Base-by-base conservation (phyloP, 129 eudicot species). In the Sambucus nigra region DNA sequence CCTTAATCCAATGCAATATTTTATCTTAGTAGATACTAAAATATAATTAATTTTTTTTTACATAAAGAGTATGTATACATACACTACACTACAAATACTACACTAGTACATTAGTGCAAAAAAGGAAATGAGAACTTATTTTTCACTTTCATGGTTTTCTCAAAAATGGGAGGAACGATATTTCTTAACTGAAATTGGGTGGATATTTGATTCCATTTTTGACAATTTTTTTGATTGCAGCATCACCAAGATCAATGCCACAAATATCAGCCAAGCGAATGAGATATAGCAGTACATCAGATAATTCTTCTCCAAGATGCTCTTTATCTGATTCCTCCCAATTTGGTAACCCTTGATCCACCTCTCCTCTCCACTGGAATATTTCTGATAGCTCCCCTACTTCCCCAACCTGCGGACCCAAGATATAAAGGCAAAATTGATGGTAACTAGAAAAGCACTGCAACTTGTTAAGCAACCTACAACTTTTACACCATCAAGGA, bases 301-400 rank as follows among this genome's bases (percentile, higher is more conserved):
- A 73, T 19, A 81, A 33, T 57, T 81, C 88, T 69, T 81, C 84
- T 15, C 88, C 88, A 29, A 81, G 73, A 67, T 81, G 89, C 72
- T 81, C 81, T 52, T 73, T 81, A 13, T 81, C 84, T 66, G 76
- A 69, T 76, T 76, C 89, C 13, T 81, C 84, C 89, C 89, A 81
- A 49, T 73, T 69, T 70, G 79, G 80, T 60, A 76, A 69, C 7
- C 83, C 88, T 60, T 62, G 76, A 21, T 65, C 89, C 54, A 81
- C 89, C 65, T 76, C 89, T 66, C 84, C 84, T 39, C 70, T 76
- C 88, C 83, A 80, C 47, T 80, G 88, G 48, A 80, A 76, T 65
- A 80, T 80, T 69, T 80, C 88, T 53, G 84, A 69, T 33, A 76
- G 55, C 61, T 81, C 88, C 15, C 84, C 84, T n/a, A 81, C 84